These are phyloP conservation scores for Osmanthus fragrans DNA, from an alignment of 257 asterid species.

Conservation along the genomic window DNA sequence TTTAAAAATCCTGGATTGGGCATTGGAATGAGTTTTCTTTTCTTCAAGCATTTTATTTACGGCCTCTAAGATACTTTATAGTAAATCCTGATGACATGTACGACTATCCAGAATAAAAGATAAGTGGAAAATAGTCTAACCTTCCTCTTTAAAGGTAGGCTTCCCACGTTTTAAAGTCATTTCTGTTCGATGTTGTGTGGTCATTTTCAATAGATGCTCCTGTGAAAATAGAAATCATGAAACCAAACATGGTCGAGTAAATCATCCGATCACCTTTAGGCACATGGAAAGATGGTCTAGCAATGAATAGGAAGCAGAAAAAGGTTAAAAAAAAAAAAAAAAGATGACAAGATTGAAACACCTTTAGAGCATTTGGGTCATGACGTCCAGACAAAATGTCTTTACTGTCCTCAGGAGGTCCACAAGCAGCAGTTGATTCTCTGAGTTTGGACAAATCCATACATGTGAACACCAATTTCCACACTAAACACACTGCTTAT, in stretches of 20 bases:
- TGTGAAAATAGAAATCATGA: constrained; percentile 27
- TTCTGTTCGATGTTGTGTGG: constrained; percentile 72
- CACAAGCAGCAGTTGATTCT: constrained; percentile 52
- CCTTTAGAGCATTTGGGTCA: constrained; percentile 85
- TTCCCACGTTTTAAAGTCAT: constrained; percentile 77
- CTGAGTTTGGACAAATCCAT: constrained; percentile 44
- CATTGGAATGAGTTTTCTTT: background rate
- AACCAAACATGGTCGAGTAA: constrained; percentile 2
- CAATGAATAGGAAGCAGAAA: background rate
- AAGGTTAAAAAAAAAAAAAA: background rate
- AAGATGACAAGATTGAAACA: constrained; percentile 21
- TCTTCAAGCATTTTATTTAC: background rate
- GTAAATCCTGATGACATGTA: background rate
- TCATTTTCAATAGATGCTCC: constrained; percentile 92
- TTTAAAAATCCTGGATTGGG: background rate
- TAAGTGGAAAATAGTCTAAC: constrained; percentile 33
- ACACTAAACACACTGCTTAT: constrained; percentile 9
- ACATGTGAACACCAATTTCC: constrained; percentile 18
- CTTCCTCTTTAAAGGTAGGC: constrained; percentile 59
- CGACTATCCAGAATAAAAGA: background rate
- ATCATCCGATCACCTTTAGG: background rate
- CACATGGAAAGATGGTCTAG: constrained; percentile 4
- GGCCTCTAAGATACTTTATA: background rate
- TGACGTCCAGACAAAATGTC: constrained; percentile 81
- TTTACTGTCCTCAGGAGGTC: constrained; percentile 38